Conservation (phyloP, 2,329 filamentous ascomycete genomes). For the Paracamarosporium sp. region DNA sequence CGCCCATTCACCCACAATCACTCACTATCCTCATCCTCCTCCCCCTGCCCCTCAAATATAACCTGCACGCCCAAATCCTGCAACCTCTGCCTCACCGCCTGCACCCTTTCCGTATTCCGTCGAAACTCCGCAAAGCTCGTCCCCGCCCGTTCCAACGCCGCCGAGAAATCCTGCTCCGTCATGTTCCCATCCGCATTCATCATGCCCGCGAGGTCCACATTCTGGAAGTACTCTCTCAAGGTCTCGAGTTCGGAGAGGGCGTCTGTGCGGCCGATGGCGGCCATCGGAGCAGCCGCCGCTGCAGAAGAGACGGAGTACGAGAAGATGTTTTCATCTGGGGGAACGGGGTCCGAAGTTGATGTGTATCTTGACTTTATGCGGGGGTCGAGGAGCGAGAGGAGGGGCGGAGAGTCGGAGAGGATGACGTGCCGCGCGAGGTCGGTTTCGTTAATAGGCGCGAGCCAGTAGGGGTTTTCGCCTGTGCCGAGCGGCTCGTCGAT, state of each 20-base stretch:
- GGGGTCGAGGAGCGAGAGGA: constrained; percentile 74
- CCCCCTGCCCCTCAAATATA: constrained; percentile 26
- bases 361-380: constrained; percentile 59
- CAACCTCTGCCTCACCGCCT: constrained; percentile 23
- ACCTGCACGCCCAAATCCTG: constrained; percentile 34
- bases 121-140: constrained; percentile 35
- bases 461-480: constrained; percentile 40
- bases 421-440: constrained; percentile 78
- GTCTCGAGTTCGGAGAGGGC: constrained; percentile 33
- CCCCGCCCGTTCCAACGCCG: constrained; percentile 26
- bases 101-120: constrained; percentile 31
- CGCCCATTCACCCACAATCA: too few relatives aligned
- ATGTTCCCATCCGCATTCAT: constrained; percentile 15
- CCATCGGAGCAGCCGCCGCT: background rate
- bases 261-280: constrained; percentile 16
- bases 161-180: constrained; percentile 26
- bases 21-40: background rate
- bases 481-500: constrained; percentile 33
- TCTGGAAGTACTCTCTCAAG: constrained; percentile 35
- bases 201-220: constrained; percentile 29
- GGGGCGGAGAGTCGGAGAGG: constrained; percentile 74
- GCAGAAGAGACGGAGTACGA: constrained; percentile 27
- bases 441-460: constrained; percentile 32
- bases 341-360: constrained; percentile 83
- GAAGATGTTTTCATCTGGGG: constrained; percentile 62